phyloP scores from a whole-genome alignment of 169 alveolate species.

The Theileria annulata region DNA sequence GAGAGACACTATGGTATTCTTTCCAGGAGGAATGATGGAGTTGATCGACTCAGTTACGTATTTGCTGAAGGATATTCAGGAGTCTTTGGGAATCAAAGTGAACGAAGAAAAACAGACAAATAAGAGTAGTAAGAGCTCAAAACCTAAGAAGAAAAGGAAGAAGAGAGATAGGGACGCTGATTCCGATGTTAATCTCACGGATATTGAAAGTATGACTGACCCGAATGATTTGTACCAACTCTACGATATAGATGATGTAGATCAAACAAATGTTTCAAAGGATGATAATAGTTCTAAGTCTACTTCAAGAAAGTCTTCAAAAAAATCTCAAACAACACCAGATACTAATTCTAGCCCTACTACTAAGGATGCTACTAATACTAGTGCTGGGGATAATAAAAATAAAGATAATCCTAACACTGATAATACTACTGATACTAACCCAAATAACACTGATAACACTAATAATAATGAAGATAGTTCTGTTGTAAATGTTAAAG shows the following conservation, averaged over 20 bases:
- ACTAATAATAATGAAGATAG: background rate
- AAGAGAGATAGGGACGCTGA: background rate
- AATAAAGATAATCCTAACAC: no score
- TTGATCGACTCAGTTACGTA: background rate
- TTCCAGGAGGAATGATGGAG: constrained; percentile 2
- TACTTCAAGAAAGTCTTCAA: no score
- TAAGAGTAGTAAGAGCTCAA: background rate
- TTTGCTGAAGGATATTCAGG: background rate
- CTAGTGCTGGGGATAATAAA: no score
- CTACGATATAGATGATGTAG: no score
- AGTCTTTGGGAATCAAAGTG: background rate
- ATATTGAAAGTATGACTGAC: background rate
- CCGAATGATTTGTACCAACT: background rate
- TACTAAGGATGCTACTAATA: no score
- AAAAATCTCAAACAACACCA: no score
- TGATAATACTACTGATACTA: no score
- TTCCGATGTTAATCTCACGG: background rate
- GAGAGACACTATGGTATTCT: background rate
- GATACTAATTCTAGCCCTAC: no score
- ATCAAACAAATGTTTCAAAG: no score
- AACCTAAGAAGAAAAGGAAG: background rate
- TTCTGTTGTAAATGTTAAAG: no score
- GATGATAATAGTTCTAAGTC: no score
- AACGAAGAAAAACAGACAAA: background rate
- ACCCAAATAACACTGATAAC: no score